Base-by-base conservation (phyloP, 345 rosid species). In the Hibiscus mutabilis region DNA sequence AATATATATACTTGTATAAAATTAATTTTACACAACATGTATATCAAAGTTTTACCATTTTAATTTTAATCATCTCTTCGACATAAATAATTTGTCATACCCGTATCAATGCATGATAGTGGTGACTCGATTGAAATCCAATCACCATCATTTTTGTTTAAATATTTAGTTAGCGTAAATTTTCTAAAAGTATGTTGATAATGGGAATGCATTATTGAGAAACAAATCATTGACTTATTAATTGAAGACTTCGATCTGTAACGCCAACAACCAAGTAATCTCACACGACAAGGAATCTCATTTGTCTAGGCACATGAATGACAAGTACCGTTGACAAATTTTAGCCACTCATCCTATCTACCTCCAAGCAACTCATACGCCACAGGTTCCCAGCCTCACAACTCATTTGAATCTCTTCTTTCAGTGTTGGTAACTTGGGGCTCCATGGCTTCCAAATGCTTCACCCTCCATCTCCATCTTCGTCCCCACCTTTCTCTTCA, bases 381-480 rank as follows among this genome's bases (percentile, higher is more conserved):
- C 42, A 37, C 42, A 7, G 42, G 42, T 37, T 37, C 42, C 8
- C 42, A 37, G 42, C 42, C 42, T 37, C 42, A 37, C 2, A 37
- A 37, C 42, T 37, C 42, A 37, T 37, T 37, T 37, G 42, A 37
- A 37, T 37, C 42, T 37, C 37, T 66, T 37, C 71, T 71, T 68
- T 79, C 76, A 78, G 77, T 42, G 44, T 57, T 13, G 2, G 13
- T 5, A 2, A 22, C 35, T 44, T 44, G 35, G 29, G 49, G 49
- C 52, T 57, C 33, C 29, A 90, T 93, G 98, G 81, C 77, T 67
- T 83, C 96, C 73, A 83, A 52, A 73, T 76, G 89, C 79, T 35
- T 88, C 40, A 57, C 74, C 83, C 47, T 81, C 76, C 82, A 79
- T 73, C 87, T 77, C 87, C 84, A 85, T 37, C 42, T 37, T 8